Conservation (phyloP, 2,329 filamentous ascomycete species). For the Ophiostoma ulmi region DNA sequence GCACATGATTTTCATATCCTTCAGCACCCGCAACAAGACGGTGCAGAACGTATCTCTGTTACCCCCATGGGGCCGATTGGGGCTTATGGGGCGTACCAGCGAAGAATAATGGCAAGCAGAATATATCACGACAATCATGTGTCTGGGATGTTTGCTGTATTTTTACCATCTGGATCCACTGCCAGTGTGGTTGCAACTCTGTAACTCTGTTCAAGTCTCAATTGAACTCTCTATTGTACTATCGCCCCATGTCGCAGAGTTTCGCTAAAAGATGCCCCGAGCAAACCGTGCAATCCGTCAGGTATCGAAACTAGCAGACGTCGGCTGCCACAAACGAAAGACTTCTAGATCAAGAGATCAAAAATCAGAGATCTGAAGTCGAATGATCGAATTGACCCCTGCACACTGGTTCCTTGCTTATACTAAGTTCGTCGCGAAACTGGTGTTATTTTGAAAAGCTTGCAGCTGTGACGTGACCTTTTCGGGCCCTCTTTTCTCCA, state of each 20-base stretch:
- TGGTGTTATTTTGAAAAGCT: background rate
- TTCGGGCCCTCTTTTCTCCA: background rate
- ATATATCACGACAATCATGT: background rate
- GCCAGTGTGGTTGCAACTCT: background rate
- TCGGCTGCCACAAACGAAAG: background rate
- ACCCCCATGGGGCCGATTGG: slow-evolving; percentile 57
- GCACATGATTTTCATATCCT: slow-evolving; percentile 53
- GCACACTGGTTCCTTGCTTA: background rate
- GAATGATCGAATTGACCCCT: background rate
- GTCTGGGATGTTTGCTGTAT: background rate
- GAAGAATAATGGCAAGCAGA: slow-evolving; percentile 53
- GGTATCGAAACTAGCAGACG: background rate
- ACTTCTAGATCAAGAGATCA: background rate
- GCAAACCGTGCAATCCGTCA: background rate
- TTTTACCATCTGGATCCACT: background rate
- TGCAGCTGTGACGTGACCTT: background rate
- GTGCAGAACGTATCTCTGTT: slow-evolving; percentile 51
- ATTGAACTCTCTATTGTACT: background rate
- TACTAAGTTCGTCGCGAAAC: background rate
- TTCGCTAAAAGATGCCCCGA: background rate
- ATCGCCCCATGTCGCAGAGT: background rate
- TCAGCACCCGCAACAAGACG: slow-evolving; percentile 49
- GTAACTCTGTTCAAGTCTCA: background rate
- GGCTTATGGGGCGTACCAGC: background rate
- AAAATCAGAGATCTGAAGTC: background rate